Percentiles rank a stretch among this genome's conserved stretches.
Conservation (phyloP, 2,329 filamentous ascomycete species). For the Microcera coccophila region DNA sequence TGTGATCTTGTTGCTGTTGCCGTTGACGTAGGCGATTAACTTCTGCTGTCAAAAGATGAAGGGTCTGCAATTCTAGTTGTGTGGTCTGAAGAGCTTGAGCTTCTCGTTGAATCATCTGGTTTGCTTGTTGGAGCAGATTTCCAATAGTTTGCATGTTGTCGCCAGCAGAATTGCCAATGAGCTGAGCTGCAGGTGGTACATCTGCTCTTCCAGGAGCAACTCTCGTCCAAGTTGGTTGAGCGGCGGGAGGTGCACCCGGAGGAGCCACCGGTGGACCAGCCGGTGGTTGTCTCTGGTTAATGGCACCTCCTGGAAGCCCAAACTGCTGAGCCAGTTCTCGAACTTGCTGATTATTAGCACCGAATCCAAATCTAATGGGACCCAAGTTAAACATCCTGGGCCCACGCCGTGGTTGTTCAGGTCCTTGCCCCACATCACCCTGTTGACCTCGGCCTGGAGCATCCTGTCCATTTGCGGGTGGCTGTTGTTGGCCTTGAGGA, state of each 20-base stretch:
- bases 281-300: too few relatives aligned
- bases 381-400: constrained; percentile 68
- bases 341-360: constrained; percentile 64
- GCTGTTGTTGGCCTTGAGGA: constrained; percentile 15
- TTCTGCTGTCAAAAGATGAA: constrained; percentile 66
- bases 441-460: constrained; percentile 19
- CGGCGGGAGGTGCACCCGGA: constrained; percentile 8
- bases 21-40: constrained; percentile 61
- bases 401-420: constrained; percentile 22
- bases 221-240: constrained; percentile 9
- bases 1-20: constrained; percentile 31
- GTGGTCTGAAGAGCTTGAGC: constrained; percentile 58
- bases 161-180: too few relatives aligned
- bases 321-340: constrained; percentile 65
- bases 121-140: constrained; percentile 60
- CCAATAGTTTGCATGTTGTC: constrained; percentile 47
- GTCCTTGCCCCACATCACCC: constrained; percentile 21
- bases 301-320: constrained; percentile 39
- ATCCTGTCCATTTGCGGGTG: constrained; percentile 15
- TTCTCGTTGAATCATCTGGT: constrained; percentile 66
- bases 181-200: constrained; percentile 16
- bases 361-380: constrained; percentile 71
- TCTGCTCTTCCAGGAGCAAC: constrained; percentile 16
- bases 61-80: constrained; percentile 63
- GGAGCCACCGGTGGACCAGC: too few relatives aligned